Evolutionary conservation across 192 early-diverging fungal species (phyloP).

Genomic region (Backusella sp.): DNA sequence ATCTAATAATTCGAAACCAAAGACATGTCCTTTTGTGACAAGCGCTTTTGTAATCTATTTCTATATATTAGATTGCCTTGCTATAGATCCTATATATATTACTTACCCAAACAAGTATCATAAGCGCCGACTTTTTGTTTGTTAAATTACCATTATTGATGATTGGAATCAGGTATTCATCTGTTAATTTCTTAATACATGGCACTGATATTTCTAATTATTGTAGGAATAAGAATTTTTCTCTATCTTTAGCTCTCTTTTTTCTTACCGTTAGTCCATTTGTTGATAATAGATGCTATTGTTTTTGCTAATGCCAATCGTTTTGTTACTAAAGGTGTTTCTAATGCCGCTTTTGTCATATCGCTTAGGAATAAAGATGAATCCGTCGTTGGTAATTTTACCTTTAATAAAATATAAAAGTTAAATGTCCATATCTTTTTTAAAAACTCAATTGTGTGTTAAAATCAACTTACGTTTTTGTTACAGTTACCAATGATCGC

Average conservation of each 20-base stretch:
- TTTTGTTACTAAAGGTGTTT: not conserved
- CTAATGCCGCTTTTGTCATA: not conserved
- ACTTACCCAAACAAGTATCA: slow-evolving; percentile 25
- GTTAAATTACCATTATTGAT: not conserved
- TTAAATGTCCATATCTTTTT: not conserved
- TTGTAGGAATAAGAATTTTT: not conserved
- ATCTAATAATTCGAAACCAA: slow-evolving; percentile 51
- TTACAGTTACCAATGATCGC: slow-evolving; percentile 26
- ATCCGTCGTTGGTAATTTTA: not conserved
- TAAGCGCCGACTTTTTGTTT: not conserved
- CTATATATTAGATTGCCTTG: not conserved
- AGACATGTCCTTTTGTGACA: slow-evolving; percentile 47
- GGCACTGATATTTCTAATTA: slow-evolving; percentile 1
- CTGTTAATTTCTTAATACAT: slow-evolving; percentile 7
- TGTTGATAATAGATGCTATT: slow-evolving; percentile 21
- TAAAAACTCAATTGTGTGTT: not conserved
- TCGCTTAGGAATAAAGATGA: not conserved
- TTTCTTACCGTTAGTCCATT: slow-evolving; percentile 27
- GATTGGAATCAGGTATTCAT: slow-evolving; percentile 5
- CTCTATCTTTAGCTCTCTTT: not conserved
- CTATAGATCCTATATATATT: not conserved
- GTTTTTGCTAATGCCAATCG: slow-evolving; percentile 5
- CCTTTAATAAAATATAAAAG: not conserved
- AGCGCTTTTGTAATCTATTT: slow-evolving; percentile 65
- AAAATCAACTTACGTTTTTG: slow-evolving; percentile 23